Conservation (phyloP, 2,329 filamentous ascomycete species). For the Aspergillus pseudoviridinutans region DNA sequence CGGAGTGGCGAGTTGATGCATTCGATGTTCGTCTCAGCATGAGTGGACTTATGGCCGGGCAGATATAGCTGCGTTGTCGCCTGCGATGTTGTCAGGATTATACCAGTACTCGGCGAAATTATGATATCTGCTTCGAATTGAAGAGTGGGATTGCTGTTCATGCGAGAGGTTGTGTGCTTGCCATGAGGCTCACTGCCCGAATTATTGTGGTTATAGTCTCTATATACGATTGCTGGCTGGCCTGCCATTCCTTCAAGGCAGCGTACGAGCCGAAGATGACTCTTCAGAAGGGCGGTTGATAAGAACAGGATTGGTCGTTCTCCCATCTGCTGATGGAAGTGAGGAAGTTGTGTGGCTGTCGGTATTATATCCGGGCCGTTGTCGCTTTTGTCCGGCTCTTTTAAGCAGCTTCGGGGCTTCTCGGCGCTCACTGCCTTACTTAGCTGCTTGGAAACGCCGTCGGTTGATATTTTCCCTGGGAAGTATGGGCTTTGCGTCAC, state of each 20-base stretch:
- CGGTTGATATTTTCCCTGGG: background rate
- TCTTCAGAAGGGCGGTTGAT: conserved; percentile 24
- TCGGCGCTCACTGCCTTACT: background rate
- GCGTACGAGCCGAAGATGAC: conserved; percentile 19
- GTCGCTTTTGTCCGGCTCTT: background rate
- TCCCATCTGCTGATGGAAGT: background rate
- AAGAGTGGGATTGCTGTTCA: background rate
- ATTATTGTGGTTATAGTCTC: conserved; percentile 16
- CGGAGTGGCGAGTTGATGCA: conserved; percentile 45
- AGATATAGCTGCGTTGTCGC: conserved; percentile 68
- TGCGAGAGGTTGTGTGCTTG: background rate
- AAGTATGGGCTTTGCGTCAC: conserved; percentile 26
- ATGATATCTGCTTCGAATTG: conserved; percentile 59
- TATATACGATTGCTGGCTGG: conserved; percentile 20
- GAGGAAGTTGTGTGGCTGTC: conserved; percentile 22
- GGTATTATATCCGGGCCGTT: background rate
- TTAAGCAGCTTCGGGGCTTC: background rate
- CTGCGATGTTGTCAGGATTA: conserved; percentile 68
- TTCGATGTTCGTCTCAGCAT: conserved; percentile 10
- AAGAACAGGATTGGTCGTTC: conserved; percentile 25
- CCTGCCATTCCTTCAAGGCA: conserved; percentile 13
- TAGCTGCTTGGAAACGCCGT: background rate
- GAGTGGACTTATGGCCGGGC: conserved; percentile 52
- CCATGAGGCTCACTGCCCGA: background rate
- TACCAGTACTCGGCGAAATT: conserved; percentile 63